Evolutionary conservation across 108 stramenopile species (phyloP).

Genomic region (Asterionellopsis glacialis): DNA sequence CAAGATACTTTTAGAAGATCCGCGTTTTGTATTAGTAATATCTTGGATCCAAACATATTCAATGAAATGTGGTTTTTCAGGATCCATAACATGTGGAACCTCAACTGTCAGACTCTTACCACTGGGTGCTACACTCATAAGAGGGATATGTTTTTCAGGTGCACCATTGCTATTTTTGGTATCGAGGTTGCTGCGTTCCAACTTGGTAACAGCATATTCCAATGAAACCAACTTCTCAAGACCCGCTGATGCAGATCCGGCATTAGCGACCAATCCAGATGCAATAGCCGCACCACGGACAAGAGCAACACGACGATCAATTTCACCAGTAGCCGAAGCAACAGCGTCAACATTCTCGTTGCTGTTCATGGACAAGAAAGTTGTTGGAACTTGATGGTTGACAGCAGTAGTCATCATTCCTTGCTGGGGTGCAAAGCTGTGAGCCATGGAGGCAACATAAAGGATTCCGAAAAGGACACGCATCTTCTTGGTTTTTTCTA

Average conservation of each 20-base stretch:
- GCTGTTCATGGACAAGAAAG: too few species aligned
- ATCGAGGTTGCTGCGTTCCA: neutral
- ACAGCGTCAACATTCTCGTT: too few species aligned
- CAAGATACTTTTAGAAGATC: neutral
- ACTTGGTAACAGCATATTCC: neutral
- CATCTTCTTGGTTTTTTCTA: too few species aligned
- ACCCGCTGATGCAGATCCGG: neutral
- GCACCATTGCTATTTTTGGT: conserved; percentile 15
- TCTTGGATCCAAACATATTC: conserved; percentile 23
- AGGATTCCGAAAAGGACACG: too few species aligned
- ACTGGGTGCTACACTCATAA: neutral
- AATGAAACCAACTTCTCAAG: neutral
- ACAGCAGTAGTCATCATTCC: too few species aligned
- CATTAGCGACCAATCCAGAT: neutral
- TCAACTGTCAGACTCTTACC: conserved; percentile 2
- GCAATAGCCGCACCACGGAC: conserved; percentile 1
- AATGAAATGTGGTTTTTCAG: conserved; percentile 19
- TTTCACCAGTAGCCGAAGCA: neutral
- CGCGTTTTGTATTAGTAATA: neutral
- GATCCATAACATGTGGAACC: conserved; percentile 23
- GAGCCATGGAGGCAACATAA: too few species aligned
- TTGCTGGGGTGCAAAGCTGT: too few species aligned
- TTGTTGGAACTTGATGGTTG: too few species aligned
- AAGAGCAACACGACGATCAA: conserved; percentile 1
- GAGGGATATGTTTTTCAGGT: conserved; percentile 17